phyloP scores from a whole-genome alignment of 805 yeast genomes.

The Lipomyces orientalis region DNA sequence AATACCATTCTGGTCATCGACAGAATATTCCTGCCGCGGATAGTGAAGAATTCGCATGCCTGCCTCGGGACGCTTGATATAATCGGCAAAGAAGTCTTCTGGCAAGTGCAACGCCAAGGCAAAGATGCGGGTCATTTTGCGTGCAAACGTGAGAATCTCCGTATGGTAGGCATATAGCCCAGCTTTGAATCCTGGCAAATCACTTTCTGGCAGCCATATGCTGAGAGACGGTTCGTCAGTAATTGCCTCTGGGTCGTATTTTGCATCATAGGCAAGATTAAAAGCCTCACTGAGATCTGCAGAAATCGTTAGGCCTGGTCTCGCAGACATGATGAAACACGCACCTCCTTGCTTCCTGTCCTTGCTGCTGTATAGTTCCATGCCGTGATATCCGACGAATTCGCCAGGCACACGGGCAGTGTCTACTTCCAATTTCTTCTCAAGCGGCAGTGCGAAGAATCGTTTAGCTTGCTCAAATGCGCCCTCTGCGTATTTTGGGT shows the following conservation, averaged over 20 bases:
- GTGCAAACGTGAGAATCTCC: constrained; percentile 40
- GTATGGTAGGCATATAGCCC: constrained; percentile 40
- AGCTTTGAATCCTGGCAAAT: constrained; percentile 40
- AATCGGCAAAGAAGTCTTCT: constrained; percentile 43
- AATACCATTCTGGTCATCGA: constrained; percentile 46
- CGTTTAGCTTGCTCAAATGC: constrained; percentile 39
- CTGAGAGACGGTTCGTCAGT: constrained; percentile 42
- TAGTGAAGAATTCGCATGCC: constrained; percentile 48
- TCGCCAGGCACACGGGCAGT: constrained; percentile 41
- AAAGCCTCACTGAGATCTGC: constrained; percentile 48
- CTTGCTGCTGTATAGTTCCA: constrained; percentile 38
- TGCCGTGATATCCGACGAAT: constrained; percentile 41
- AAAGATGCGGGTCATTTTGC: constrained; percentile 41
- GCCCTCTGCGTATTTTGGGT: constrained; percentile 8
- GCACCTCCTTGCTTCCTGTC: constrained; percentile 32
- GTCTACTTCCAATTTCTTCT: constrained; percentile 43
- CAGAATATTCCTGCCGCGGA: constrained; percentile 43
- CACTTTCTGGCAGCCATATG: constrained; percentile 42
- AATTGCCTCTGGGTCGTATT: constrained; percentile 38
- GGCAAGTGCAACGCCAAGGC: constrained; percentile 45
- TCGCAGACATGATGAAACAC: neutral
- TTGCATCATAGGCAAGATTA: constrained; percentile 44
- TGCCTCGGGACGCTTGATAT: constrained; percentile 42
- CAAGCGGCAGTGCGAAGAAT: constrained; percentile 42
- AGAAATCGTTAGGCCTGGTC: constrained; percentile 7